These are phyloP conservation scores for Laburnicola sp. DNA, from an alignment of 2,329 filamentous ascomycete species.

Conservation along the genomic window DNA sequence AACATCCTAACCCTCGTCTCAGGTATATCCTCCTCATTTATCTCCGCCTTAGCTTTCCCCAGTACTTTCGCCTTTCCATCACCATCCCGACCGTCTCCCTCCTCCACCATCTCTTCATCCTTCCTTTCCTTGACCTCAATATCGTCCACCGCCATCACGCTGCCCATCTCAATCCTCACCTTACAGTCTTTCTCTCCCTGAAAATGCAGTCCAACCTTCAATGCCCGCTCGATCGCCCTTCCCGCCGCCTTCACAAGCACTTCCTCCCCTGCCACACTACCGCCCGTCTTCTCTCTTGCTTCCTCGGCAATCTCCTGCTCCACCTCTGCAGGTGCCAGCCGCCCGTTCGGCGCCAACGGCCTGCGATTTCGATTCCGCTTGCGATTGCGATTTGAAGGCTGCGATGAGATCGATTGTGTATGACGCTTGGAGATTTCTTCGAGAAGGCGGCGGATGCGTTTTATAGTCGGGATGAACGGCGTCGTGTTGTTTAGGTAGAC, in stretches of 20 bases:
- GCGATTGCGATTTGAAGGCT: constrained; percentile 1
- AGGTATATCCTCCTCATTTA: constrained; percentile 38
- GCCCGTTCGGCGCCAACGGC: constrained; percentile 24
- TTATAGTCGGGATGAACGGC: constrained; percentile 69
- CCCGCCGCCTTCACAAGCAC: constrained; percentile 68
- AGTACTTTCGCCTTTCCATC: constrained; percentile 16
- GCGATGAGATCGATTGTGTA: constrained; percentile 39
- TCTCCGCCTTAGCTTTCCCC: constrained; percentile 19
- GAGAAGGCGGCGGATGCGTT: constrained; percentile 66
- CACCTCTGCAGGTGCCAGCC: constrained; percentile 34
- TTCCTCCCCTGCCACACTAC: constrained; percentile 45
- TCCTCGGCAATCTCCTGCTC: constrained; percentile 34
- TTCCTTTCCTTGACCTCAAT: constrained; percentile 48
- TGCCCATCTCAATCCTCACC: constrained; percentile 65
- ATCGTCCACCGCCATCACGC: constrained; percentile 69
- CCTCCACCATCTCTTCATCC: constrained; percentile 8
- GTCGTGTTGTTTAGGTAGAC: constrained; percentile 69
- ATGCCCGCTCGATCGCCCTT: constrained; percentile 65
- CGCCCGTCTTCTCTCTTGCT: constrained; percentile 16
- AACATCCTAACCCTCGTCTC: constrained; percentile 47
- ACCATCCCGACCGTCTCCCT: constrained; percentile 10
- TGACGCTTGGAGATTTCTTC: constrained; percentile 58
- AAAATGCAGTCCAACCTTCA: constrained; percentile 67
- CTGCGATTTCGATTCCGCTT: background rate
- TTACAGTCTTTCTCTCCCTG: constrained; percentile 61